These are phyloP conservation scores for Plasmopara muralis DNA, from an alignment of 352 stramenopile genomes.

Conservation along the genomic window DNA sequence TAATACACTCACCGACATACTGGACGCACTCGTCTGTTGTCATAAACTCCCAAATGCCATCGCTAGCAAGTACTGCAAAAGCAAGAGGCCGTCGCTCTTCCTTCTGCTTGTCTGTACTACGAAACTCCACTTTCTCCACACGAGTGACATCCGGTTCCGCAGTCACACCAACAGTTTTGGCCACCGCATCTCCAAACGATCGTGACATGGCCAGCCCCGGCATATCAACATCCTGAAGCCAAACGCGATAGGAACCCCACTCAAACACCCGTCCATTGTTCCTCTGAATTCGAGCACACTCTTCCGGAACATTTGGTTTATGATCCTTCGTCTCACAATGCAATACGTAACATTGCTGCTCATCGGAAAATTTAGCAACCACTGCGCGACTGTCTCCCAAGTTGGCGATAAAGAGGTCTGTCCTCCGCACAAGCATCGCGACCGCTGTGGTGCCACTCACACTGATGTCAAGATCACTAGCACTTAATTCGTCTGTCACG, in stretches of 20 bases:
- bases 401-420: slow-evolving; percentile 65
- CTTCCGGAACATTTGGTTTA: slow-evolving; percentile 65
- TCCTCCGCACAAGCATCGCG: slow-evolving; percentile 47
- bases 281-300: slow-evolving; percentile 58
- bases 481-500: slow-evolving; percentile 37
- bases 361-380: slow-evolving; percentile 33
- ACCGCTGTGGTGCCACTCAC: slow-evolving; percentile 75
- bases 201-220: slow-evolving; percentile 80
- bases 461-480: slow-evolving; percentile 57
- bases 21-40: slow-evolving; percentile 59
- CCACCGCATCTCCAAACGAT: slow-evolving; percentile 72
- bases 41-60: slow-evolving; percentile 85
- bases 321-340: slow-evolving; percentile 71
- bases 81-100: slow-evolving; percentile 16
- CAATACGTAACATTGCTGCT: slow-evolving; percentile 35
- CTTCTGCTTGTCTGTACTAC: slow-evolving; percentile 11
- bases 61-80: slow-evolving; percentile 71
- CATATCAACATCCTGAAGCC: slow-evolving; percentile 82
- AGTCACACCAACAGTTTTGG: slow-evolving; percentile 73
- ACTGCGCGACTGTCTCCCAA: slow-evolving; percentile 68
- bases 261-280: slow-evolving; percentile 78
- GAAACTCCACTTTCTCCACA: slow-evolving; percentile 34
- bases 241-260: slow-evolving; percentile 71
- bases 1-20: slow-evolving; percentile 50
- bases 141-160: slow-evolving; percentile 53